A percentile compares a stretch with the other conserved stretches of the same genome.
Evolutionary conservation across 2,329 filamentous ascomycete species (phyloP).

Genomic region (Trichoderma arundinaceum): DNA sequence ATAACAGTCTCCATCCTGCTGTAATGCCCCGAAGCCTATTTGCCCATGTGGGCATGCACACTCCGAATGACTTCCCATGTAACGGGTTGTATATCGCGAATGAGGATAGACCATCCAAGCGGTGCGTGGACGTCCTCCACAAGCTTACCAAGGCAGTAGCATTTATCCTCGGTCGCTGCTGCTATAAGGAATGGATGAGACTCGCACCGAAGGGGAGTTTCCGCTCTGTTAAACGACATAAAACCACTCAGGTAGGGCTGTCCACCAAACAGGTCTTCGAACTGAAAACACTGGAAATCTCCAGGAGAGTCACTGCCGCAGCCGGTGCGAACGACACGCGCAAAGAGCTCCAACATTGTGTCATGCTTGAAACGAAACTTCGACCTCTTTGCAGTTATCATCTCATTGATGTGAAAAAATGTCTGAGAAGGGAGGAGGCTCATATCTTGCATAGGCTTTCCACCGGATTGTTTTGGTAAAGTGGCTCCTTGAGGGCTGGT

Average conservation of each 20-base stretch:
- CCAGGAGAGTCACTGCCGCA: conserved; percentile 52
- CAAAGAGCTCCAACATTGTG: conserved; percentile 66
- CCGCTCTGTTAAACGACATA: conserved; percentile 34
- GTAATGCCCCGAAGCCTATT: not conserved
- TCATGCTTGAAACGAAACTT: conserved; percentile 45
- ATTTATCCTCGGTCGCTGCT: conserved; percentile 36
- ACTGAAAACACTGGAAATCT: conserved; percentile 66
- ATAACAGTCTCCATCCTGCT: not conserved
- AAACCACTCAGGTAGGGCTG: conserved; percentile 55
- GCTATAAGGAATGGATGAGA: conserved; percentile 36
- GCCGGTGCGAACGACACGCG: conserved; percentile 62
- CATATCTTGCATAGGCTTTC: conserved; percentile 13
- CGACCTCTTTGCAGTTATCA: conserved; percentile 53
- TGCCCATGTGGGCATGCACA: conserved; percentile 14
- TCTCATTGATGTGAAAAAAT: conserved; percentile 69
- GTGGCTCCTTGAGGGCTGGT: not conserved
- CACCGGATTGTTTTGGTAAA: not conserved
- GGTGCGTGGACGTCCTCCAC: conserved; percentile 34
- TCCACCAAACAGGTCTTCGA: conserved; percentile 65
- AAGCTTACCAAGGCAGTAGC: conserved; percentile 43
- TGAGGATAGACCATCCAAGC: conserved; percentile 38
- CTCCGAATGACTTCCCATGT: conserved; percentile 42
- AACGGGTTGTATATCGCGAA: conserved; percentile 39
- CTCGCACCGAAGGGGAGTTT: conserved; percentile 38
- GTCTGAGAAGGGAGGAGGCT: conserved; percentile 43